Conservation (phyloP, 768 basidiomycete species). For the Pleurotus platypus region DNA sequence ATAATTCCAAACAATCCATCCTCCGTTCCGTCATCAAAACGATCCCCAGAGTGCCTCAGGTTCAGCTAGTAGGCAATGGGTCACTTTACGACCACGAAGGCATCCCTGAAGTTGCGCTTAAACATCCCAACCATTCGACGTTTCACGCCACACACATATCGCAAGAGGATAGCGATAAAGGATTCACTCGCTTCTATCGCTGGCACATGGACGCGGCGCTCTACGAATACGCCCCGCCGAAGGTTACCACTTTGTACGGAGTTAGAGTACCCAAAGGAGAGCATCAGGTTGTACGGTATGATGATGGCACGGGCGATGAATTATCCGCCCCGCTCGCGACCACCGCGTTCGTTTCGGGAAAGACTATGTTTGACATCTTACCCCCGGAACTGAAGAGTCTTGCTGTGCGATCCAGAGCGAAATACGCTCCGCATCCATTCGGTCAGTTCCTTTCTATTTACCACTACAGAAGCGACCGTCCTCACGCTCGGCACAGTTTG, state of each 20-base stretch:
- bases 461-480: background rate
- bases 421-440: constrained; percentile 83
- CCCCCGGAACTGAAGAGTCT: constrained; percentile 71
- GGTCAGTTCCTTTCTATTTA: constrained; percentile 17
- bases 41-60: constrained; percentile 83
- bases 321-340: constrained; percentile 81
- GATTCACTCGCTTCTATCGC: constrained; percentile 82
- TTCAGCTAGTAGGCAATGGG: constrained; percentile 91
- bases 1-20: constrained; percentile 69
- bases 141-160: constrained; percentile 83
- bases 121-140: constrained; percentile 81
- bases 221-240: constrained; percentile 73
- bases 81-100: constrained; percentile 78
- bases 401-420: constrained; percentile 71
- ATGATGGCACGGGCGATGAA: constrained; percentile 86
- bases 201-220: constrained; percentile 93
- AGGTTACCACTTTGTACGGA: constrained; percentile 82
- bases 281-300: constrained; percentile 66
- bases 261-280: constrained; percentile 66
- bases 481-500: constrained; percentile 37
- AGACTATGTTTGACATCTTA: constrained; percentile 80
- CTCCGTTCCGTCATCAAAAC: constrained; percentile 89
- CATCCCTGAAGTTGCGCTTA: constrained; percentile 72
- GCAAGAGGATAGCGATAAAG: constrained; percentile 64
- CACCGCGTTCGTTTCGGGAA: constrained; percentile 80